Evolutionary conservation across 2,329 filamentous ascomycete genomes (phyloP).

Genomic region (Cryphonectria japonica): DNA sequence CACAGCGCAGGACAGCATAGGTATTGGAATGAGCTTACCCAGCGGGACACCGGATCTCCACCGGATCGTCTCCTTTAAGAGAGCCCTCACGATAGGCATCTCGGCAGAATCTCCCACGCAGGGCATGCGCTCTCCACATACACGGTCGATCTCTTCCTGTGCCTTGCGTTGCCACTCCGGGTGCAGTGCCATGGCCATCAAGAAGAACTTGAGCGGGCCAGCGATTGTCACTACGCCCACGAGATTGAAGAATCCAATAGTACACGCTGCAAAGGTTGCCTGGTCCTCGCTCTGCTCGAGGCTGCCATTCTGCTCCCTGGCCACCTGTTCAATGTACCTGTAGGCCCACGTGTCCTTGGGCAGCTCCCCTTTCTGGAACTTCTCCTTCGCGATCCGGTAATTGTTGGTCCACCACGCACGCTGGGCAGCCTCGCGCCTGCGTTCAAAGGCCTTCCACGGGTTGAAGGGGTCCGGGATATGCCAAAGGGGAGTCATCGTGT

Average conservation of each 20-base stretch:
- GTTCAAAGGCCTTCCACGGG: slow-evolving; percentile 53
- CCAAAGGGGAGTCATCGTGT: slow-evolving; percentile 55
- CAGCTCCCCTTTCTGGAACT: slow-evolving; percentile 46
- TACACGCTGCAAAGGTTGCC: slow-evolving; percentile 53
- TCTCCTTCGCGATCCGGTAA: slow-evolving; percentile 46
- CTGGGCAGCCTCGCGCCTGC: slow-evolving; percentile 47
- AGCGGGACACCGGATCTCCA: slow-evolving; percentile 61
- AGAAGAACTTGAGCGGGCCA: slow-evolving; percentile 54
- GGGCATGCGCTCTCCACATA: slow-evolving; percentile 58
- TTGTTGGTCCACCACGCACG: slow-evolving; percentile 51
- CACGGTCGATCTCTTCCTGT: slow-evolving; percentile 61
- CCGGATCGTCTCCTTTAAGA: slow-evolving; percentile 61
- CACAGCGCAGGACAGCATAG: background rate
- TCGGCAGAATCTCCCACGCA: slow-evolving; percentile 52
- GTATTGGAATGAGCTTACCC: slow-evolving; percentile 38
- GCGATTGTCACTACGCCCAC: slow-evolving; percentile 55
- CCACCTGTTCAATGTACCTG: slow-evolving; percentile 51
- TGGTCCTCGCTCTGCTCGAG: slow-evolving; percentile 48
- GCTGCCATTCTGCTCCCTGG: slow-evolving; percentile 43
- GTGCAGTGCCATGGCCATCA: slow-evolving; percentile 56
- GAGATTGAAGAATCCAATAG: slow-evolving; percentile 56
- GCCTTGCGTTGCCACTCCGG: slow-evolving; percentile 57
- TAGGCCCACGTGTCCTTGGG: slow-evolving; percentile 52
- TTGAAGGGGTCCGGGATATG: slow-evolving; percentile 48
- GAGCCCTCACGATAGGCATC: slow-evolving; percentile 57